Conservation (phyloP, 2,329 filamentous ascomycete genomes). For the Chaetomium strumarium region DNA sequence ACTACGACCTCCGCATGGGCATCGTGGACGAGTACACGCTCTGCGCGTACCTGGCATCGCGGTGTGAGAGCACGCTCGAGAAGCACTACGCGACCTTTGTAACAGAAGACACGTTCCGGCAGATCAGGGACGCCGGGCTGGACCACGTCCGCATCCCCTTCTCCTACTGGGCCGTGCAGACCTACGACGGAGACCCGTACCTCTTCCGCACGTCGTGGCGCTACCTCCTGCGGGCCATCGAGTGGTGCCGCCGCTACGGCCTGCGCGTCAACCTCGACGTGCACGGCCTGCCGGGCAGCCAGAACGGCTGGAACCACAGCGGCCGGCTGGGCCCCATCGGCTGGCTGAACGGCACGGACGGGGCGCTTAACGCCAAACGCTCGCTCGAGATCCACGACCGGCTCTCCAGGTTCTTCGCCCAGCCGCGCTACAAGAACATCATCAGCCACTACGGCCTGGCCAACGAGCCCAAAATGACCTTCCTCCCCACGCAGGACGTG, state of each 20-base stretch:
- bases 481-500: slow-evolving; percentile 59
- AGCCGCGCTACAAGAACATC: slow-evolving; percentile 86
- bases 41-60: slow-evolving; percentile 61
- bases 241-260: slow-evolving; percentile 89
- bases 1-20: slow-evolving; percentile 53
- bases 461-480: slow-evolving; percentile 89
- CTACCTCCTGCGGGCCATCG: slow-evolving; percentile 86
- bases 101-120: slow-evolving; percentile 73
- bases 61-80: slow-evolving; percentile 65
- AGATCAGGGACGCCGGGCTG: slow-evolving; percentile 80
- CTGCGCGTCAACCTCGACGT: slow-evolving; percentile 89
- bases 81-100: slow-evolving; percentile 88
- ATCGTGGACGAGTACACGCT: slow-evolving; percentile 89
- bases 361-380: slow-evolving; percentile 68
- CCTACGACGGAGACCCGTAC: slow-evolving; percentile 82
- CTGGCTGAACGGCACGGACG: slow-evolving; percentile 90
- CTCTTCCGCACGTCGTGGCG: slow-evolving; percentile 83
- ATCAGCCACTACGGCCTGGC: slow-evolving; percentile 88
- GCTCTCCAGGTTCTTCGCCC: slow-evolving; percentile 86
- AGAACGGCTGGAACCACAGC: slow-evolving; percentile 98
- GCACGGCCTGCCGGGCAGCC: slow-evolving; percentile 84
- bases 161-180: slow-evolving; percentile 88
- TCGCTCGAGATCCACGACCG: slow-evolving; percentile 83
- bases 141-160: slow-evolving; percentile 97
- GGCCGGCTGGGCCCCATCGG: slow-evolving; percentile 73